Conservation (phyloP, 2,329 filamentous ascomycete species). For the Cordyceps farinosa region DNA sequence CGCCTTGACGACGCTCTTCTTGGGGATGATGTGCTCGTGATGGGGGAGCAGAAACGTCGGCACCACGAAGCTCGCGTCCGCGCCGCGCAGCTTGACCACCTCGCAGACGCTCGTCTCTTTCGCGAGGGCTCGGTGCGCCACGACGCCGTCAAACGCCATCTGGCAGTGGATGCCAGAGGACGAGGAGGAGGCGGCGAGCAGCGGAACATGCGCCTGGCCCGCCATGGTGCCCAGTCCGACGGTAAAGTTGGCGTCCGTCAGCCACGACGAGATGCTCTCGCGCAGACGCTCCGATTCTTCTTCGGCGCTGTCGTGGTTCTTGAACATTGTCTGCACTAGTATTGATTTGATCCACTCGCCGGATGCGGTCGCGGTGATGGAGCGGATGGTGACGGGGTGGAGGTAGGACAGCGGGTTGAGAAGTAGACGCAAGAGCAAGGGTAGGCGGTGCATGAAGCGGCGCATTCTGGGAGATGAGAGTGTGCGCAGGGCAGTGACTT, state of each 20-base stretch:
- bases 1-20: background rate
- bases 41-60: conserved; percentile 1
- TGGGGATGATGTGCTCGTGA: conserved; percentile 2
- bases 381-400: conserved; percentile 1
- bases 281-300: background rate
- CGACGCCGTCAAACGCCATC: conserved; percentile 4
- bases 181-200: background rate
- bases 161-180: background rate
- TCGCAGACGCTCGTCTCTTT: background rate
- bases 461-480: background rate
- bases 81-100: background rate
- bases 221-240: background rate
- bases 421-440: background rate
- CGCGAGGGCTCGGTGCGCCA: background rate
- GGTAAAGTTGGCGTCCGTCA: background rate
- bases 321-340: background rate
- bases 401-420: background rate
- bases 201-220: conserved; percentile 1
- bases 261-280: conserved; percentile 3
- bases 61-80: background rate
- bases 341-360: background rate
- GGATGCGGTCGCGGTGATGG: background rate
- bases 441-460: background rate
- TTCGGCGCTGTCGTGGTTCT: background rate
- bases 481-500: background rate